phyloP scores from a whole-genome alignment of 1,139 yeast genomes.

The Wickerhamiella infanticola region DNA sequence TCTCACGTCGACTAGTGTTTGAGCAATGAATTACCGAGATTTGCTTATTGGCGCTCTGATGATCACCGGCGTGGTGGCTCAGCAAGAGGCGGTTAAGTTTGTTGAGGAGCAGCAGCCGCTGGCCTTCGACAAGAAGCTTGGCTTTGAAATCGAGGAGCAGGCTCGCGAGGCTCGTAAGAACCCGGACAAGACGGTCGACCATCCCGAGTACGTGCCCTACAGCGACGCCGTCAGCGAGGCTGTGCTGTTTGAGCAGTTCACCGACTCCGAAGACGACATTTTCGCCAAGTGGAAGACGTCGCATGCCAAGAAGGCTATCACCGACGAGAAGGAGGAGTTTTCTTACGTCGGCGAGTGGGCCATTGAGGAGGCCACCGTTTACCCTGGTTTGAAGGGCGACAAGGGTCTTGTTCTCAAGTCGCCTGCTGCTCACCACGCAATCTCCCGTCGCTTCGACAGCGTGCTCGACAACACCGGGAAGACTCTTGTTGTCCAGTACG shows the following conservation, averaged over 20 bases:
- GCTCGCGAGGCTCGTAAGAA: not conserved
- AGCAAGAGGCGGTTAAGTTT: conserved; percentile 5
- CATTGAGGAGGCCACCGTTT: conserved; percentile 41
- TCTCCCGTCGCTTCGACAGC: conserved; percentile 40
- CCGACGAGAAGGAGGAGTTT: conserved; percentile 31
- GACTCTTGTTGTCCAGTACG: conserved; percentile 74
- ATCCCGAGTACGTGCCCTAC: conserved; percentile 17
- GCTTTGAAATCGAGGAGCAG: not conserved
- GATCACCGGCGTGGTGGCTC: conserved; percentile 3
- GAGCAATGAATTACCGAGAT: conserved; percentile 2
- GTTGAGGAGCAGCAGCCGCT: conserved; percentile 5
- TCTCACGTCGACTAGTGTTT: not conserved
- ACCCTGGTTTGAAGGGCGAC: conserved; percentile 48
- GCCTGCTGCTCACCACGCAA: conserved; percentile 68
- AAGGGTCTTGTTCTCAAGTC: conserved; percentile 61
- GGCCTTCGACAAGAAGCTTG: not conserved
- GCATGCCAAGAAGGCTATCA: conserved; percentile 32
- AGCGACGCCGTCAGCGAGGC: conserved; percentile 7
- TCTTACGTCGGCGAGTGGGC: conserved; percentile 62
- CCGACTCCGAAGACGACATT: conserved; percentile 25
- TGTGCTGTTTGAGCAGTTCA: conserved; percentile 59
- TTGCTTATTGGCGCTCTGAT: conserved; percentile 3
- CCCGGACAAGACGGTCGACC: conserved; percentile 13
- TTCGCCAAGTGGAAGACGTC: conserved; percentile 45
- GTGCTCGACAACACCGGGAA: conserved; percentile 42